A percentile compares a stretch with the other conserved stretches of the same genome.
Evolutionary conservation across 495 filamentous ascomycete genomes (phyloP).

Genomic region (Jackrogersella multiformis): DNA sequence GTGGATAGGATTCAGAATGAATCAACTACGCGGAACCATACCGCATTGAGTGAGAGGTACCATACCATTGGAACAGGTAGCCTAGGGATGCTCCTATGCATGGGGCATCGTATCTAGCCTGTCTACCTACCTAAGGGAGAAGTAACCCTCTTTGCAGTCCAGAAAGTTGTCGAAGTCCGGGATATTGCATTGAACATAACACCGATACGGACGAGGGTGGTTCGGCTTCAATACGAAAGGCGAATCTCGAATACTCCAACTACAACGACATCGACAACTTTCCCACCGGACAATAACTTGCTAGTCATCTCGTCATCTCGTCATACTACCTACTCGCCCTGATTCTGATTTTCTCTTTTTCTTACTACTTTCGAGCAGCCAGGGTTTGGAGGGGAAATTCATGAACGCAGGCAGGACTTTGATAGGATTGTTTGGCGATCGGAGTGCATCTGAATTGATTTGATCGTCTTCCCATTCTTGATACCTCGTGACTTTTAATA

Average conservation of each 20-base stretch:
- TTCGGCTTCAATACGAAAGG: conserved; percentile 16
- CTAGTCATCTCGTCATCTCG: conserved; percentile 21
- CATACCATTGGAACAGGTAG: conserved; percentile 28
- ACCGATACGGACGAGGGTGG: conserved; percentile 12
- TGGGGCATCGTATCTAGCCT: conserved; percentile 30
- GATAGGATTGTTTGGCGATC: conserved; percentile 57
- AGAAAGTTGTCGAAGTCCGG: conserved; percentile 35
- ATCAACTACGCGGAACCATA: conserved; percentile 38
- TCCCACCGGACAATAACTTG: conserved; percentile 34
- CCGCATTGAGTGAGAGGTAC: conserved; percentile 33
- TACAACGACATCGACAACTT: conserved; percentile 3
- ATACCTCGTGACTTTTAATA: conserved; percentile 3
- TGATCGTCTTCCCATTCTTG: conserved; percentile 43
- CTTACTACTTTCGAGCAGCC: conserved; percentile 48
- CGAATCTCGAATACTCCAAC: neutral
- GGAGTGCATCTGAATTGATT: conserved; percentile 59
- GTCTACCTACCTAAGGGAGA: conserved; percentile 15
- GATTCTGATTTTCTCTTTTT: conserved; percentile 50
- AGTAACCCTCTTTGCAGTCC: conserved; percentile 22
- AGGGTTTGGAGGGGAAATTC: conserved; percentile 47
- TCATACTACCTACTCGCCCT: conserved; percentile 15
- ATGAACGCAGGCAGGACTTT: conserved; percentile 54
- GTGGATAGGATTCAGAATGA: conserved; percentile 43
- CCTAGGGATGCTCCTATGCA: conserved; percentile 20
- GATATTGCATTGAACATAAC: conserved; percentile 22